Base-by-base conservation (phyloP, 2,329 filamentous ascomycete species). In the Exophiala sp. region DNA sequence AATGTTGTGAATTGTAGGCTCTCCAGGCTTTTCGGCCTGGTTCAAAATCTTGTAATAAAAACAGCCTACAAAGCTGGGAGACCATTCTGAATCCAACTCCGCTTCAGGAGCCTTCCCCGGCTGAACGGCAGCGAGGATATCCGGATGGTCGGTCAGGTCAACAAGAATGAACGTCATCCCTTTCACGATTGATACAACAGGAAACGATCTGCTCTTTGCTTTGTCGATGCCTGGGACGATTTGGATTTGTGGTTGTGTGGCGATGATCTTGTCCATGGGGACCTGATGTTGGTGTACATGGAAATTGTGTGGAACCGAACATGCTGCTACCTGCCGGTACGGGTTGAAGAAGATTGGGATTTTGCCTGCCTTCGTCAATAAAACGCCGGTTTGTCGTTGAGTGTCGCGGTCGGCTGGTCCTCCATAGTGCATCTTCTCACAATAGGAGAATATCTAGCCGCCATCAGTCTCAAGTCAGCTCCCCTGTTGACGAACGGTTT, bases 271-370 rank as follows among this genome's bases (percentile, higher is more conserved):
- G 29, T 68, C 55, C 29, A 65, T 55, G 12, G 65, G 62, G 21
- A 70, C 66, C 5, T 62, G 63, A 20, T 65, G 55, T 21, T 62
- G 61, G 69, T 91, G 87, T 52, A 84, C 64, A 62, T 82, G 86
- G 58, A 86, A 76, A 57, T 86, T 75, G 66, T 89, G 85, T 33
- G 87, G 86, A 58, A 91, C 85, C 3, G 69, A 70, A 12, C 86
- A 86, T 47, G 76, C 78, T 4, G 85, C 81, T n/a, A 75, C 66
- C 35, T 66, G 66, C 18, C 68, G 70, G 7, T 63, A 62, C 3
- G 70, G 64, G 60, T 73, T 68, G 56, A 72, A 78, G 11, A 67
- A 65, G 49, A 75, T 65, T 8, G 65, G 62, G 8, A 81, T 75
- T 1, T 65, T 64, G 2, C 78, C 78, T 56, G 68, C 75, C 66